These are phyloP conservation scores for Selaginella tamariscina DNA, from an alignment of 75 land plant genomes.

Conservation along the genomic window DNA sequence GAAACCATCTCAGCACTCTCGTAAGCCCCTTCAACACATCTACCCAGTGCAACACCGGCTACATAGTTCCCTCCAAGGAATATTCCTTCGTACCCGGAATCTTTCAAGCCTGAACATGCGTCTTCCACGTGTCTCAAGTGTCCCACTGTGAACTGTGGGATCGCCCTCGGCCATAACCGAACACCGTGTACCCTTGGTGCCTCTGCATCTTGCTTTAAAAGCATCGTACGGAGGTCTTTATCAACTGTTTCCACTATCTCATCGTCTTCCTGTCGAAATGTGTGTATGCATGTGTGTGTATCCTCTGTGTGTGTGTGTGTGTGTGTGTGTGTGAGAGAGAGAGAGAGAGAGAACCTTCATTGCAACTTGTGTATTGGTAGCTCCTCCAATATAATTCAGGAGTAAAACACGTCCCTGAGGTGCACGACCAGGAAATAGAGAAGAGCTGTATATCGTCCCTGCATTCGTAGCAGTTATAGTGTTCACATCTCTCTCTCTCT, in stretches of 20 bases:
- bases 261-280: constrained; percentile 55
- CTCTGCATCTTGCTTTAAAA: constrained; percentile 55
- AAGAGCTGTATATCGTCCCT: constrained; percentile 97
- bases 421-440: constrained; percentile 81
- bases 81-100: constrained; percentile 57
- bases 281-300: too few relatives aligned
- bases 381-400: constrained; percentile 88
- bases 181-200: constrained; percentile 63
- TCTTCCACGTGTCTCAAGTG: constrained; percentile 68
- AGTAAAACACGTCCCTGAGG: constrained; percentile 74
- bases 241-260: constrained; percentile 67
- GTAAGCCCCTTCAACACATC: constrained; percentile 88
- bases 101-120: constrained; percentile 41
- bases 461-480: too few relatives aligned
- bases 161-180: constrained; percentile 84
- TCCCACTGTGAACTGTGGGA: constrained; percentile 83
- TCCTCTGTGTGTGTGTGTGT: too few relatives aligned
- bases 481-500: too few relatives aligned
- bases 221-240: constrained; percentile 76
- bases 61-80: constrained; percentile 94
- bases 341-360: constrained; percentile 48
- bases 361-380: constrained; percentile 59
- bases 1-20: constrained; percentile 40
- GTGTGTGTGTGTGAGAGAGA: too few relatives aligned
- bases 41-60: constrained; percentile 81